These are phyloP conservation scores for Phytophthora foliorum DNA, from an alignment of 352 stramenopile species.

Conservation along the genomic window DNA sequence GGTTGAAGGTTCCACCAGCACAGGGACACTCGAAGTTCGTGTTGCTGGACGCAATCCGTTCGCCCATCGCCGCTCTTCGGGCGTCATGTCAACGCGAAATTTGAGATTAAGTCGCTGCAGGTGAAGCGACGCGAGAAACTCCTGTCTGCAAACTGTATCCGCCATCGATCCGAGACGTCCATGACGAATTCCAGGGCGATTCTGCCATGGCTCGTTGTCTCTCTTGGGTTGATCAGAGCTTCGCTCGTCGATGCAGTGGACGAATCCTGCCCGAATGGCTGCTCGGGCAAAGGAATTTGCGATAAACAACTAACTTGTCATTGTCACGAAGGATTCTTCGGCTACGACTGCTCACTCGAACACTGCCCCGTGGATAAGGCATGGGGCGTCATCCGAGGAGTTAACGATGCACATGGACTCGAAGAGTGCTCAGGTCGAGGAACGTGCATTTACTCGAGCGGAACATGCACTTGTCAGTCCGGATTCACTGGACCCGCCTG, in stretches of 20 bases:
- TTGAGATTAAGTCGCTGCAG: neutral
- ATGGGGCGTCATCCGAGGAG: slow-evolving; percentile 60
- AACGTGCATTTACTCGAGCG: slow-evolving; percentile 70
- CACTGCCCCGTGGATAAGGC: slow-evolving; percentile 58
- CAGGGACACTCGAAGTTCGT: neutral
- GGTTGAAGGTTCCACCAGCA: neutral
- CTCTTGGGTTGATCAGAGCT: neutral
- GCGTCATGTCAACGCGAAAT: slow-evolving; percentile 21
- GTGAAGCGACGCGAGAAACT: slow-evolving; percentile 43
- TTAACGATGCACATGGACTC: slow-evolving; percentile 54
- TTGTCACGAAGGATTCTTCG: slow-evolving; percentile 63
- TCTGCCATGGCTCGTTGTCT: slow-evolving; percentile 4
- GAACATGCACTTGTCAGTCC: slow-evolving; percentile 83
- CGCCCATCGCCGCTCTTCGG: slow-evolving; percentile 24
- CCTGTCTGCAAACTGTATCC: neutral
- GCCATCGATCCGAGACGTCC: neutral
- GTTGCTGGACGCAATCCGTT: slow-evolving; percentile 14
- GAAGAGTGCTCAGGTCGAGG: slow-evolving; percentile 75
- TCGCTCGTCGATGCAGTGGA: slow-evolving; percentile 4
- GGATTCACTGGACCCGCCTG: slow-evolving; percentile 84
- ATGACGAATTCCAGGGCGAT: slow-evolving; percentile 14
- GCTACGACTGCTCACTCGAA: slow-evolving; percentile 73
- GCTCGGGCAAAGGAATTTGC: slow-evolving; percentile 67
- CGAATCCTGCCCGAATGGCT: slow-evolving; percentile 65
- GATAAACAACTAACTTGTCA: slow-evolving; percentile 65